Evolutionary conservation across 305 asterid species (phyloP), one percentile per base, ranked within the genome.

Genomic region (Fraxinus platypoda): DNA sequence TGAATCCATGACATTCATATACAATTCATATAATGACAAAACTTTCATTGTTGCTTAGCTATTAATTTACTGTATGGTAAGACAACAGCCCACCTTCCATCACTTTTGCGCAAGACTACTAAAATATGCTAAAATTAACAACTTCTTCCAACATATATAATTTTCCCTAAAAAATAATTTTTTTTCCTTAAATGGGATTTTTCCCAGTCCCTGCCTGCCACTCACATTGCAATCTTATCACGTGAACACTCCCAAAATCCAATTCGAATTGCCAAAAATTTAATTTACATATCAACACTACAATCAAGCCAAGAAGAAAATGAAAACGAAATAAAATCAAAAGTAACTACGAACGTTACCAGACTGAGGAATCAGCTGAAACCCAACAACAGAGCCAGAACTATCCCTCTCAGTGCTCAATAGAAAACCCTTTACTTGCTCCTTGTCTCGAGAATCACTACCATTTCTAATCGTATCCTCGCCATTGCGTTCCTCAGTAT

Each of bases 361-460:
- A 81, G 97, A 90, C 17, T 87, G 91, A 74, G 93, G 95, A 88
- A 89, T 88, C 92, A 92, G 87, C 59, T 86, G 88, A 81, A 92
- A 91, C 38, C 91, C 97, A 85, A 90, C 88, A 86, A 93, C 87
- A 76, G 95, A 80, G 80, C 93, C 97, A 81, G 90, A 74, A 26
- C 33, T 80, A 84, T 92, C 95, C 72, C 87, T 90, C 88, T 95
- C 90, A 7, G 89, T 41, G 8, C 92, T 92, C 82, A 92, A 76
- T n/a, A 91, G 75, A 54, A 80, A 77, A 68, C 90, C 91, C 79
- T 87, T 89, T 7, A 87, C 90, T 6, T 80, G 80, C n/a, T 68
- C 86, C 80, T 81, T 77, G 35, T 88, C 92, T 79, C 70, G 84
- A 2, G 84, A 78, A 46, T 79, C 76, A 25, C 75, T 71, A 35